Percentiles rank a stretch among this genome's conserved stretches.
Conservation (phyloP, 2,329 filamentous ascomycete genomes). For the Alternaria rosae region DNA sequence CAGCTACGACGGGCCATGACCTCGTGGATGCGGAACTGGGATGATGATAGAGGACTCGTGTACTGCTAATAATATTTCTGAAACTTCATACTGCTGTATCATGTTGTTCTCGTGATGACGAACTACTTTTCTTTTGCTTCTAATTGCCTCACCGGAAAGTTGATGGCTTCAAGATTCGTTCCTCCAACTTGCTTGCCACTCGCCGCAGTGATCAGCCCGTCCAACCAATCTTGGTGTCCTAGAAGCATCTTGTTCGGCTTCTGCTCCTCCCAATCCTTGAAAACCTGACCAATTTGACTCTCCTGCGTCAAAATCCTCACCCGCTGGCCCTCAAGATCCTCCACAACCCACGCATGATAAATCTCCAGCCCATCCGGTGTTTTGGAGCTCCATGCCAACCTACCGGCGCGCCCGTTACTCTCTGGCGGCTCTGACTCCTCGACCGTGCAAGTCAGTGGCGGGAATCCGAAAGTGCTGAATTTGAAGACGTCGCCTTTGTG, state of each 20-base stretch:
- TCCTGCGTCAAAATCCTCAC: constrained; percentile 49
- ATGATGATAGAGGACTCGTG: constrained; percentile 12
- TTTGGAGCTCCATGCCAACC: constrained; percentile 29
- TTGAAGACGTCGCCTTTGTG: constrained; percentile 40
- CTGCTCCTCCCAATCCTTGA: constrained; percentile 30
- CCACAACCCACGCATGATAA: constrained; percentile 49
- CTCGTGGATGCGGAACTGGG: constrained; percentile 13
- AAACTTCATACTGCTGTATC: constrained; percentile 12
- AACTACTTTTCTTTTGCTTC: not conserved
- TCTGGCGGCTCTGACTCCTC: constrained; percentile 21
- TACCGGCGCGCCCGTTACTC: constrained; percentile 30
- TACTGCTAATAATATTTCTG: constrained; percentile 29
- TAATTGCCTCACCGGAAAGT: constrained; percentile 9
- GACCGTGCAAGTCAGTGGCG: constrained; percentile 36
- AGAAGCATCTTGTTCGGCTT: constrained; percentile 49
- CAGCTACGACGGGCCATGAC: constrained; percentile 20
- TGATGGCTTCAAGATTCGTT: constrained; percentile 32
- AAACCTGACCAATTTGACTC: constrained; percentile 43
- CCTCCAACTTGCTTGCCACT: constrained; percentile 21
- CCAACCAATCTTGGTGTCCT: constrained; percentile 50
- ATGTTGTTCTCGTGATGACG: not conserved
- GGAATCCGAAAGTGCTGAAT: constrained; percentile 49
- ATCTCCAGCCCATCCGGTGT: constrained; percentile 38
- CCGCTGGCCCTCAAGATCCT: constrained; percentile 40
- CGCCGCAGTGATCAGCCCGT: constrained; percentile 42